phyloP scores from a whole-genome alignment of 1,284 basidiomycete genomes.

The Schizophyllum commune region DNA sequence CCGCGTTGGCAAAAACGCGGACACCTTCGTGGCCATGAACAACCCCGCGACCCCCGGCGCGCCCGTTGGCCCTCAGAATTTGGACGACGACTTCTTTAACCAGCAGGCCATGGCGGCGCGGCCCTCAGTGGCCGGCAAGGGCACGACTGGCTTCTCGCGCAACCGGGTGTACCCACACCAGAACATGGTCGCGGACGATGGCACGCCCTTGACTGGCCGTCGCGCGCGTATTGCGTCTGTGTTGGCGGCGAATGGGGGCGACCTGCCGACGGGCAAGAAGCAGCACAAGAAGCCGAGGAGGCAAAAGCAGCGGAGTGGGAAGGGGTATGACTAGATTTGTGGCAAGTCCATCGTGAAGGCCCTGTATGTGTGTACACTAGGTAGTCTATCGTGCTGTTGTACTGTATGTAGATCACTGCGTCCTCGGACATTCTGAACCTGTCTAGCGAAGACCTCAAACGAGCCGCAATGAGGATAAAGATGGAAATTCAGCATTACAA shows the following conservation, averaged over 20 bases:
- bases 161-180: conserved; percentile 73
- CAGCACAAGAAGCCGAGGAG: conserved; percentile 83
- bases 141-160: conserved; percentile 58
- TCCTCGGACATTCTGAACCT: too few species aligned
- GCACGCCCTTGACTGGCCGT: conserved; percentile 46
- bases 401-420: not conserved
- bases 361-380: not conserved
- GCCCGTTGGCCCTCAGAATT: conserved; percentile 46
- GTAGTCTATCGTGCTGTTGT: not conserved
- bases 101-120: conserved; percentile 45
- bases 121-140: conserved; percentile 60
- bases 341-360: not conserved
- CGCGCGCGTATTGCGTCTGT: conserved; percentile 39
- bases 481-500: too few species aligned
- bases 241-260: conserved; percentile 36
- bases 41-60: conserved; percentile 18
- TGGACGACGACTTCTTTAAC: conserved; percentile 86
- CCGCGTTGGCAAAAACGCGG: conserved; percentile 74
- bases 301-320: conserved; percentile 83
- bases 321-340: conserved; percentile 63
- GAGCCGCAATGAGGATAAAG: too few species aligned
- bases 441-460: too few species aligned
- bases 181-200: conserved; percentile 70
- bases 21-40: conserved; percentile 59
- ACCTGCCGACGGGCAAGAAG: conserved; percentile 60